Evolutionary conservation across 352 stramenopile species (phyloP), one percentile per base, ranked within the genome.

Genomic region (Globisporangium paddicum): DNA sequence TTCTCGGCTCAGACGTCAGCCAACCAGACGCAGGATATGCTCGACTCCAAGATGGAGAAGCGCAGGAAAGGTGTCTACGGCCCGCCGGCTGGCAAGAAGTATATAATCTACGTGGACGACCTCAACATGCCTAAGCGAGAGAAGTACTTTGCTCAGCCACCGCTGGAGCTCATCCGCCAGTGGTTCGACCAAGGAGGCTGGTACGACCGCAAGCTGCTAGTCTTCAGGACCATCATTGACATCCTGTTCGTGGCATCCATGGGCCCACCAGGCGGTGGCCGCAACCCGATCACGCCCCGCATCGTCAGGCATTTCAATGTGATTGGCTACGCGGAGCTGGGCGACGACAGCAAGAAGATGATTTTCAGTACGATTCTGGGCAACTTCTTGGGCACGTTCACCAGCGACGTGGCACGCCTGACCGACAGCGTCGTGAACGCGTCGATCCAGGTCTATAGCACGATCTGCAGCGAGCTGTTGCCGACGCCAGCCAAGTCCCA

Each of bases 61-160:
- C 77, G 94, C 0, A 68, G 92, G 16, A 97, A 97, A 55, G 93
- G 96, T 10, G 84, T 98, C 0, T 98, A 96, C 55, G 91, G 93
- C 1, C 93, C 93, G 8, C 77, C 89, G 0, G 81, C 88, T 18
- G 92, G 94, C 5, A 98, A 97, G 65, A 90, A 91, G 30, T 96
- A 93, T 63, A 92, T 98, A 37, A 74, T 98, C n/a, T 97, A 98
- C 64, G 86, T 98, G 37, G 95, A 98, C 64, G 95, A 98, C 65
- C 63, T 98, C 7, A 98, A 98, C 67, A 98, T 98, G 95, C 93
- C 95, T 14, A 96, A 97, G 67, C 82, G 86, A 16, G 93, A 98
- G 58, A 95, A 93, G 51, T 98, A 95, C 60, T 96, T 96, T 52
- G 94, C 95, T 0, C 93, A 98, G 71, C 95, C 95, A 25, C 93